A percentile compares a stretch with the other conserved stretches of the same genome.
These are phyloP conservation scores for Claviceps purpurea DNA, from an alignment of 2,329 filamentous ascomycete species.

Conservation along the genomic window DNA sequence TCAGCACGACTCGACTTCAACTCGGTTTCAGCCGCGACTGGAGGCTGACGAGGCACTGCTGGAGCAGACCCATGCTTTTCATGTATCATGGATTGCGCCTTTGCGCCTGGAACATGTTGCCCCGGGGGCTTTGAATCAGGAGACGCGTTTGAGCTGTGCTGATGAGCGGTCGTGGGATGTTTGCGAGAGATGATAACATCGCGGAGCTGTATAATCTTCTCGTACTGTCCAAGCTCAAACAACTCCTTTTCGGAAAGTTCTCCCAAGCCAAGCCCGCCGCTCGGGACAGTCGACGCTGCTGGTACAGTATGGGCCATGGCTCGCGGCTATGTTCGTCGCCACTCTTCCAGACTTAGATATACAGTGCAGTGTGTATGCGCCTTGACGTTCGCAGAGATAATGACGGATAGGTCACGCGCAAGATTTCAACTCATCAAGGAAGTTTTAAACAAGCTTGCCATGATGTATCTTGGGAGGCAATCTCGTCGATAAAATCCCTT, in stretches of 20 bases:
- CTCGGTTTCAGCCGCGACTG: constrained; percentile 43
- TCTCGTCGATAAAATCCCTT: background rate
- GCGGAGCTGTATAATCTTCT: constrained; percentile 67
- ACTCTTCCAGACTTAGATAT: background rate
- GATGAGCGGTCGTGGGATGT: constrained; percentile 49
- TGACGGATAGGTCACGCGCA: background rate
- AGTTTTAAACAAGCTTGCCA: background rate
- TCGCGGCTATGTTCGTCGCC: background rate
- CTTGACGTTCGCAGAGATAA: background rate
- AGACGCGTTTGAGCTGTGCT: constrained; percentile 24
- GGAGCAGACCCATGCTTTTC: background rate
- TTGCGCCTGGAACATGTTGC: background rate
- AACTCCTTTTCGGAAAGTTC: constrained; percentile 31
- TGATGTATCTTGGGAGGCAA: background rate
- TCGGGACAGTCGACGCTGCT: background rate
- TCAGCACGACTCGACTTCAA: constrained; percentile 75
- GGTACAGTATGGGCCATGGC: constrained; percentile 4
- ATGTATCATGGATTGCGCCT: background rate
- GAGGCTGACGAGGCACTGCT: constrained; percentile 14
- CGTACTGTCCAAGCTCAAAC: constrained; percentile 54
- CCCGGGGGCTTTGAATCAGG: constrained; percentile 5
- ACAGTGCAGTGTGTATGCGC: background rate
- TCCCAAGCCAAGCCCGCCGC: background rate
- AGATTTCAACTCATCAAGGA: background rate
- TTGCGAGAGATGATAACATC: constrained; percentile 69